Evolutionary conservation across 2,329 filamentous ascomycete species (phyloP).

Genomic region (Cordyceps tenuipes): DNA sequence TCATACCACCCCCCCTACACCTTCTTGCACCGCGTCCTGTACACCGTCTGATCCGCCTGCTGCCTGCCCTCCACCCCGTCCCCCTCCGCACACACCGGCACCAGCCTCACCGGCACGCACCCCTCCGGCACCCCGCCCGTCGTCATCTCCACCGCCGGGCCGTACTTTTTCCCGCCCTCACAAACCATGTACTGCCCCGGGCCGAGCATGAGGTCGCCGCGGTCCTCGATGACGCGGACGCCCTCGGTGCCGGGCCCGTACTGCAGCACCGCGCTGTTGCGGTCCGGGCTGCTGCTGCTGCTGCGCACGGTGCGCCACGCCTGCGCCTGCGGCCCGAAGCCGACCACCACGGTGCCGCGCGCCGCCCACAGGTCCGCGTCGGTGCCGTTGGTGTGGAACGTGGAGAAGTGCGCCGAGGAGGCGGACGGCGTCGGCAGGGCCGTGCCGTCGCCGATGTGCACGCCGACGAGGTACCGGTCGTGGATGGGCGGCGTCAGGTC

Average conservation of each 20-base stretch:
- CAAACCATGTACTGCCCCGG: slow-evolving; percentile 8
- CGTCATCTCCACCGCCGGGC: slow-evolving; percentile 3
- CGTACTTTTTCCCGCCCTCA: not conserved
- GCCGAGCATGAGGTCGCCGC: not conserved
- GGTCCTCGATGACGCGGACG: not conserved
- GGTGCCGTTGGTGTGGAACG: slow-evolving; percentile 6
- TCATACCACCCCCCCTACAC: not conserved
- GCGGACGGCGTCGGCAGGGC: not conserved
- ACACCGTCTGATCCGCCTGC: not conserved
- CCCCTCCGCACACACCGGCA: not conserved
- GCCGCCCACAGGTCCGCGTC: slow-evolving; percentile 1
- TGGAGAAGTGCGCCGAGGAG: not conserved
- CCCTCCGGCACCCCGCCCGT: not conserved
- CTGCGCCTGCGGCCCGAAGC: not conserved
- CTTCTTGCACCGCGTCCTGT: not conserved
- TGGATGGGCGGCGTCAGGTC: not conserved
- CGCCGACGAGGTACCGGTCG: not conserved
- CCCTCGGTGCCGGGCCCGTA: slow-evolving; percentile 5
- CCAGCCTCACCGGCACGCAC: not conserved
- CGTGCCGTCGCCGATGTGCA: not conserved
- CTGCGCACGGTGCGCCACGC: not conserved
- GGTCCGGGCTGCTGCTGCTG: not conserved
- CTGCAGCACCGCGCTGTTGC: not conserved
- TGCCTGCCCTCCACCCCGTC: not conserved
- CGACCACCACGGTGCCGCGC: not conserved